phyloP scores from a whole-genome alignment of 108 stramenopile species.

The Thalassiosira profunda region DNA sequence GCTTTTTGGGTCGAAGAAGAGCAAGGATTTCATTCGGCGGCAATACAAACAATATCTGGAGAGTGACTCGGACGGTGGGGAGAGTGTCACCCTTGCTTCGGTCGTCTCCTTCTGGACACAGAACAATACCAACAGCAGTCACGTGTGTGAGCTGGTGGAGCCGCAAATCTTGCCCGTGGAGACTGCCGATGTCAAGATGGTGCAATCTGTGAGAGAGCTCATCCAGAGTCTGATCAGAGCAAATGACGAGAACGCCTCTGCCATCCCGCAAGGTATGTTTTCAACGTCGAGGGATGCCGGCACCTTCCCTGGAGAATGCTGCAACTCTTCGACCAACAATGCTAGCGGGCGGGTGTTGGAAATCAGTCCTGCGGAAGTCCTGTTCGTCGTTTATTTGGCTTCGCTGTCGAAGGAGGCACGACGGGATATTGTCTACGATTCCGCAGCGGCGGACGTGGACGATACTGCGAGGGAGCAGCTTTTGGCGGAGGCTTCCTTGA shows the following conservation, averaged over 20 bases:
- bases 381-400: constrained; percentile 68
- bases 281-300: no score
- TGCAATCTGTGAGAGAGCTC: constrained; percentile 24
- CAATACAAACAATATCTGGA: constrained; percentile 58
- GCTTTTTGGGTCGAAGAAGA: constrained; percentile 65
- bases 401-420: constrained; percentile 51
- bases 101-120: constrained; percentile 68
- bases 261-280: not conserved
- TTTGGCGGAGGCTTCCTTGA: constrained; percentile 64
- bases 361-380: constrained; percentile 49
- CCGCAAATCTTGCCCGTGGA: constrained; percentile 59
- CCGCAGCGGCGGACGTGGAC: constrained; percentile 11
- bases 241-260: not conserved
- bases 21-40: constrained; percentile 50
- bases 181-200: constrained; percentile 25
- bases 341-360: constrained; percentile 17
- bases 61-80: constrained; percentile 20
- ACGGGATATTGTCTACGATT: constrained; percentile 21
- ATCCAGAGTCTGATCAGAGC: constrained; percentile 10
- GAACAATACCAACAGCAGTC: constrained; percentile 17
- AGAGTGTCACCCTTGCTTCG: constrained; percentile 40
- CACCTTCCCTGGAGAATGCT: no score
- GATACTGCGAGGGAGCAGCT: constrained; percentile 53
- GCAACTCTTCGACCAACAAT: constrained; percentile 7
- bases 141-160: constrained; percentile 68